Evolutionary conservation across 768 basidiomycete genomes (phyloP).

Genomic region (Russula emetica): DNA sequence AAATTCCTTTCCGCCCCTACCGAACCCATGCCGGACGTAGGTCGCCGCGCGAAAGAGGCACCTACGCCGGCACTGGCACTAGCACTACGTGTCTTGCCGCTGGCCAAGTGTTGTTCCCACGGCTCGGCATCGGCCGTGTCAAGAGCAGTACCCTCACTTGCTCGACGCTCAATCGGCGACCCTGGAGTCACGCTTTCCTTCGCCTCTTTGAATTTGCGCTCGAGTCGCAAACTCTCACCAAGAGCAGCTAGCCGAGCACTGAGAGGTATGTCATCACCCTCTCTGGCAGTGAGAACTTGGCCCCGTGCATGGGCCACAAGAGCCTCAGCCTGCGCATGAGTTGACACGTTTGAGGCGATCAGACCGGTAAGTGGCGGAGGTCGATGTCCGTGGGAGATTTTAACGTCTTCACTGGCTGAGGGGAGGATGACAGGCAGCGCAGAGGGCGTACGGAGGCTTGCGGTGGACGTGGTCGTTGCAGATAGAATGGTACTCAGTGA

Average conservation of each 20-base stretch:
- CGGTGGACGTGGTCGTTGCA: constrained; percentile 28
- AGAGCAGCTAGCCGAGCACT: constrained; percentile 86
- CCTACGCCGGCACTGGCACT: constrained; percentile 24
- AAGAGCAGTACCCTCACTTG: constrained; percentile 21
- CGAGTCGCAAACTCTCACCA: constrained; percentile 80
- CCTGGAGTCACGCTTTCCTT: constrained; percentile 27
- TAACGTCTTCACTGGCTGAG: not conserved
- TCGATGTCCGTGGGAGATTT: not conserved
- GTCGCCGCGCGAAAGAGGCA: constrained; percentile 9
- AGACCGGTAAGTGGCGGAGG: constrained; percentile 42
- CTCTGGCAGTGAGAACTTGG: constrained; percentile 58
- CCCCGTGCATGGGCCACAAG: constrained; percentile 72
- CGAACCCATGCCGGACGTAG: constrained; percentile 20
- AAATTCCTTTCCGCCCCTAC: constrained; percentile 28
- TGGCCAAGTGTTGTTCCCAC: constrained; percentile 17
- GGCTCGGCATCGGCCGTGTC: constrained; percentile 15
- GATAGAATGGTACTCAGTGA: constrained; percentile 54
- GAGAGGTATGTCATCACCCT: constrained; percentile 52
- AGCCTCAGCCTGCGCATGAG: constrained; percentile 76
- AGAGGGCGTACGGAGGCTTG: constrained; percentile 19
- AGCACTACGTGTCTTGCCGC: constrained; percentile 19
- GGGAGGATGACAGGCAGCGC: constrained; percentile 11
- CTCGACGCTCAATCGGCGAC: constrained; percentile 19
- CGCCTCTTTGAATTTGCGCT: constrained; percentile 55
- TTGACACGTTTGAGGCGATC: constrained; percentile 62